These are phyloP conservation scores for Xylaria sp. DNA, from an alignment of 2,329 filamentous ascomycete species.

Conservation along the genomic window DNA sequence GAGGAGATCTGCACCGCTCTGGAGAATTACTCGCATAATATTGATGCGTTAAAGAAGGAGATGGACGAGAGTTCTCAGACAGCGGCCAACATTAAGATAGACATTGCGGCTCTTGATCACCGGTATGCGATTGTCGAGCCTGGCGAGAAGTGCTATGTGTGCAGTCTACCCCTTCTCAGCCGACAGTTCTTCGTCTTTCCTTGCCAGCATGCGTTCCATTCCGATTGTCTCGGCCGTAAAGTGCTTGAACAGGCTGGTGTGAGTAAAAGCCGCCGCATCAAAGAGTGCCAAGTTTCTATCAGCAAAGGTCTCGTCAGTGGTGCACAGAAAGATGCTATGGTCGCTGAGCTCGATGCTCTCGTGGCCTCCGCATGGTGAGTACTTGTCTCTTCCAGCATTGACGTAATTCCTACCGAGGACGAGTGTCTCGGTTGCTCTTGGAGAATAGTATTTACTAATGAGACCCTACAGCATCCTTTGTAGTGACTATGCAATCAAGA, in stretches of 20 bases:
- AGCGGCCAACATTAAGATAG: conserved; percentile 87
- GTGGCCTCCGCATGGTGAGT: conserved; percentile 88
- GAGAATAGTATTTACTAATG: conserved; percentile 39
- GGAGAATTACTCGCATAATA: conserved; percentile 92
- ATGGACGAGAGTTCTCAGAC: conserved; percentile 96
- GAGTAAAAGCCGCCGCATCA: conserved; percentile 81
- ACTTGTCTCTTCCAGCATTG: conserved; percentile 11
- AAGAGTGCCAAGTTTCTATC: conserved; percentile 85
- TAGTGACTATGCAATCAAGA: conserved; percentile 93
- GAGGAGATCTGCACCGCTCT: conserved; percentile 95
- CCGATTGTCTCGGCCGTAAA: conserved; percentile 87
- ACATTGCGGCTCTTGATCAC: conserved; percentile 86
- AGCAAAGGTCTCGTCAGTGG: conserved; percentile 78
- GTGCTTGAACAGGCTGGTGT: conserved; percentile 85
- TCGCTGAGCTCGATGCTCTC: conserved; percentile 89
- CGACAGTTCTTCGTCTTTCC: conserved; percentile 98
- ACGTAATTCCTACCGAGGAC: conserved; percentile 5
- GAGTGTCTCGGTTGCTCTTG: conserved; percentile 15
- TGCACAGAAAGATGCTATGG: conserved; percentile 80
- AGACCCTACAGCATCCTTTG: conserved; percentile 78
- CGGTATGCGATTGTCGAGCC: conserved; percentile 97
- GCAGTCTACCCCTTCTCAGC: conserved; percentile 84
- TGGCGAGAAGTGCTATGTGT: conserved; percentile 92
- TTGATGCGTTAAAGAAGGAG: conserved; percentile 86
- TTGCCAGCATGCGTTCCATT: conserved; percentile 97